These are phyloP conservation scores for Chrysosporium keratinophilum DNA, from an alignment of 2,329 filamentous ascomycete genomes.

Conservation along the genomic window DNA sequence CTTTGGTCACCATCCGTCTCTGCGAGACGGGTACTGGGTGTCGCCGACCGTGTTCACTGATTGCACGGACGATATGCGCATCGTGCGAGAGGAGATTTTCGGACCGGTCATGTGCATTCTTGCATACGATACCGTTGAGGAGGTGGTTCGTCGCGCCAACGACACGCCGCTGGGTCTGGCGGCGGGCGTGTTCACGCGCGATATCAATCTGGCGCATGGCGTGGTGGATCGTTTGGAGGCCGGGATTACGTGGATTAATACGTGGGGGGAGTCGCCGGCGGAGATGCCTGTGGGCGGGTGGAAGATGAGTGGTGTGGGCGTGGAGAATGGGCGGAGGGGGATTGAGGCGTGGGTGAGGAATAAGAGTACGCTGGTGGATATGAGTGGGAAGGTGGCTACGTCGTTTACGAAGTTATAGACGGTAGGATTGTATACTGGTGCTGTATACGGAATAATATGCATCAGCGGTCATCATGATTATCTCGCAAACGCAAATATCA, in stretches of 20 bases:
- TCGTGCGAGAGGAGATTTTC: constrained; percentile 76
- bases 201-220: constrained; percentile 62
- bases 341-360: constrained; percentile 75
- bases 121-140: constrained; percentile 58
- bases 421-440: no score
- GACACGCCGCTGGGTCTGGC: constrained; percentile 67
- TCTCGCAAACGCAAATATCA: background rate
- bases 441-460: no score
- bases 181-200: constrained; percentile 69
- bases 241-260: constrained; percentile 86
- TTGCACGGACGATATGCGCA: constrained; percentile 72
- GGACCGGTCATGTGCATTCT: constrained; percentile 78
- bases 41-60: constrained; percentile 75
- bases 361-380: constrained; percentile 80
- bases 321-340: constrained; percentile 73
- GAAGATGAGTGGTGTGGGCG: constrained; percentile 80
- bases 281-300: constrained; percentile 90
- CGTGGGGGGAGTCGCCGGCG: constrained; percentile 82
- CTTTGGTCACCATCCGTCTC: constrained; percentile 36
- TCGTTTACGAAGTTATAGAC: constrained; percentile 61
- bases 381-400: constrained; percentile 58
- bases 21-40: constrained; percentile 67
- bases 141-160: constrained; percentile 64
- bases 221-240: constrained; percentile 63
- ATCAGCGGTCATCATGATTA: no score